Conservation (phyloP, 179 eudicot species). For the Heliamphora pulchella region DNA sequence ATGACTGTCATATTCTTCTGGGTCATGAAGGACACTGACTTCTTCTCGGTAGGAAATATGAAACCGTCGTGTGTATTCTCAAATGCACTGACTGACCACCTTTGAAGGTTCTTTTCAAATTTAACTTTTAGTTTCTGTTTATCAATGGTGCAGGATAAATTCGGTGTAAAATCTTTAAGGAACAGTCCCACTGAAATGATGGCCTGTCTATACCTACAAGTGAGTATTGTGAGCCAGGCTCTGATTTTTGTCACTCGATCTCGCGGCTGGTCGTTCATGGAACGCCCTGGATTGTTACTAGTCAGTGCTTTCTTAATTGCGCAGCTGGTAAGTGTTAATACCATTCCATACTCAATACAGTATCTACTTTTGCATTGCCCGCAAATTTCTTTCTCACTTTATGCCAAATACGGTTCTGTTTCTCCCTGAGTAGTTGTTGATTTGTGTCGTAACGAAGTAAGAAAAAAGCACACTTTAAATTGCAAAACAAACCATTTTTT, state of each 20-base stretch:
- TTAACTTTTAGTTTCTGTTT: neutral
- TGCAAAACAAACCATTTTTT: neutral
- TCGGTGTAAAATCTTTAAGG: slow-evolving; percentile 27
- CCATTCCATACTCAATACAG: neutral
- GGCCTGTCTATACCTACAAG: slow-evolving; percentile 51
- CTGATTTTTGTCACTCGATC: slow-evolving; percentile 48
- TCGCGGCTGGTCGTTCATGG: slow-evolving; percentile 46
- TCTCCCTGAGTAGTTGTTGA: neutral
- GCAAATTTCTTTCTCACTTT: neutral
- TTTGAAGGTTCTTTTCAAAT: neutral
- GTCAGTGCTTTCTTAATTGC: slow-evolving; percentile 36
- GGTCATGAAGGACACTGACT: slow-evolving; percentile 27
- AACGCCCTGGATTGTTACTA: slow-evolving; percentile 44
- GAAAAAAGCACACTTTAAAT: neutral
- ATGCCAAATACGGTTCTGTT: neutral
- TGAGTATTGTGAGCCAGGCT: slow-evolving; percentile 52
- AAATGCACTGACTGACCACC: neutral
- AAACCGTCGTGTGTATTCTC: neutral
- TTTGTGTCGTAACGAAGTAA: neutral
- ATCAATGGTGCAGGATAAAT: slow-evolving; percentile 18
- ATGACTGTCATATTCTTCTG: slow-evolving; percentile 37
- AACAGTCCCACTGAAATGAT: slow-evolving; percentile 24
- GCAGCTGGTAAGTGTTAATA: slow-evolving; percentile 32
- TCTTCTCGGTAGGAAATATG: slow-evolving; percentile 27
- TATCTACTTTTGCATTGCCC: neutral